phyloP scores from a whole-genome alignment of 805 yeast species.

The Kuraishia borneana region DNA sequence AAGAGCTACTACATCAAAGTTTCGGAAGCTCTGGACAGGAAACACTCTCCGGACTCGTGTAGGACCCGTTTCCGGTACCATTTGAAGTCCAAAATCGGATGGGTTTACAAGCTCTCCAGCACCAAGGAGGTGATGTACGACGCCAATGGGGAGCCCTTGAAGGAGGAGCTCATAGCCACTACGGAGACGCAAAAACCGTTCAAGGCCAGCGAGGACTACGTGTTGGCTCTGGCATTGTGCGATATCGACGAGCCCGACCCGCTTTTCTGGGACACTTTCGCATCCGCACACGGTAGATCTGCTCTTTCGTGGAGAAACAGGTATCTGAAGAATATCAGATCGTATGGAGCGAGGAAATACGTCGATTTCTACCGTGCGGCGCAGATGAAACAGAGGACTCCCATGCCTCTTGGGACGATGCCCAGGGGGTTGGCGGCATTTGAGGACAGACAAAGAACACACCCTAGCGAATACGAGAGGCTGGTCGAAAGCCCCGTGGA shows the following conservation, averaged over 20 bases:
- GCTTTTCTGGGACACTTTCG: conserved; percentile 22
- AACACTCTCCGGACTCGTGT: conserved; percentile 70
- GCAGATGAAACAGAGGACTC: conserved; percentile 22
- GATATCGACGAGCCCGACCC: neutral
- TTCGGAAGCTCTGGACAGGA: conserved; percentile 35
- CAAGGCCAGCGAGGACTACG: conserved; percentile 61
- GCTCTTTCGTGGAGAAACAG: conserved; percentile 89
- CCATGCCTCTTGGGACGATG: conserved; percentile 43
- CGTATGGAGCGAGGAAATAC: conserved; percentile 51
- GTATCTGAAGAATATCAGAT: conserved; percentile 55
- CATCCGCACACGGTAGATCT: conserved; percentile 52
- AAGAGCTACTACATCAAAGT: conserved; percentile 57
- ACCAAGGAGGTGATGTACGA: conserved; percentile 31
- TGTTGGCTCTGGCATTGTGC: conserved; percentile 32
- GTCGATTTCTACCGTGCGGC: conserved; percentile 39
- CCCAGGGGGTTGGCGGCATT: neutral
- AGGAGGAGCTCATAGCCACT: conserved; percentile 20
- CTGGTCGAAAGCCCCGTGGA: too few species aligned
- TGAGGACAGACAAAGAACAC: neutral
- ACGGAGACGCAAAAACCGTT: conserved; percentile 47
- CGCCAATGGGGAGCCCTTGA: conserved; percentile 26
- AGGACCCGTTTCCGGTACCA: conserved; percentile 48
- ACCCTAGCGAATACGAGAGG: neutral
- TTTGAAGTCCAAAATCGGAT: conserved; percentile 27
- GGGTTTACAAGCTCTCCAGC: conserved; percentile 36